A percentile compares a stretch with the other conserved stretches of the same genome.
Evolutionary conservation across 495 filamentous ascomycete genomes (phyloP).

Genomic region (Paragyromitra xinjiangensis): DNA sequence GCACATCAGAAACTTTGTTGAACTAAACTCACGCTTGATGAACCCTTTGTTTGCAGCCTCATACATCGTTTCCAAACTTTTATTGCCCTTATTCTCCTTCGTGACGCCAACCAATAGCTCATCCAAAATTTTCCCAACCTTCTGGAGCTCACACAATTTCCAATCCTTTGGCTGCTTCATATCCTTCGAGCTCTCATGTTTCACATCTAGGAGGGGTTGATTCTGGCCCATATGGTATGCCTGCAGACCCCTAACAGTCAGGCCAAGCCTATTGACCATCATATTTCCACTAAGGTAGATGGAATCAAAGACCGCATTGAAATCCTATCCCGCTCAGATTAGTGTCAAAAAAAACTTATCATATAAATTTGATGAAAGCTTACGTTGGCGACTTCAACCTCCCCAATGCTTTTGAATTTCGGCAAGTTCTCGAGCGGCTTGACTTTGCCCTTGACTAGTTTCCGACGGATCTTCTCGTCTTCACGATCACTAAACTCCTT

Average conservation of each 20-base stretch:
- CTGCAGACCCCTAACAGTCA: conserved; percentile 80
- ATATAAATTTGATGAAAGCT: conserved; percentile 23
- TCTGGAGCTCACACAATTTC: conserved; percentile 73
- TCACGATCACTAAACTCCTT: conserved; percentile 65
- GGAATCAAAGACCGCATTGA: conserved; percentile 73
- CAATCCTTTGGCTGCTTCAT: conserved; percentile 73
- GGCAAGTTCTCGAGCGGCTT: conserved; percentile 52
- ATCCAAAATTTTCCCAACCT: conserved; percentile 68
- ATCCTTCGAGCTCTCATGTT: conserved; percentile 64
- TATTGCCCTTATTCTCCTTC: conserved; percentile 70
- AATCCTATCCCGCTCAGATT: conserved; percentile 68
- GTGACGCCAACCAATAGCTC: conserved; percentile 67
- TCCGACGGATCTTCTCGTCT: conserved; percentile 68
- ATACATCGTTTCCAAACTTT: conserved; percentile 69
- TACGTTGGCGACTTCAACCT: conserved; percentile 62
- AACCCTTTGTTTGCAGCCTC: conserved; percentile 59
- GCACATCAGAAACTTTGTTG: neutral
- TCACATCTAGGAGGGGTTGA: conserved; percentile 62
- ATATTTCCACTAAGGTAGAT: conserved; percentile 93
- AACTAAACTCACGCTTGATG: conserved; percentile 50
- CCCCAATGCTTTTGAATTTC: conserved; percentile 48
- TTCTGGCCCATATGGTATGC: conserved; percentile 74
- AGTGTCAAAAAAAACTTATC: neutral
- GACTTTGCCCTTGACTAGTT: conserved; percentile 61
- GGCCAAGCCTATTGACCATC: conserved; percentile 91